Base-by-base conservation (phyloP, 2,329 filamentous ascomycete species). In the Alternaria sp. region DNA sequence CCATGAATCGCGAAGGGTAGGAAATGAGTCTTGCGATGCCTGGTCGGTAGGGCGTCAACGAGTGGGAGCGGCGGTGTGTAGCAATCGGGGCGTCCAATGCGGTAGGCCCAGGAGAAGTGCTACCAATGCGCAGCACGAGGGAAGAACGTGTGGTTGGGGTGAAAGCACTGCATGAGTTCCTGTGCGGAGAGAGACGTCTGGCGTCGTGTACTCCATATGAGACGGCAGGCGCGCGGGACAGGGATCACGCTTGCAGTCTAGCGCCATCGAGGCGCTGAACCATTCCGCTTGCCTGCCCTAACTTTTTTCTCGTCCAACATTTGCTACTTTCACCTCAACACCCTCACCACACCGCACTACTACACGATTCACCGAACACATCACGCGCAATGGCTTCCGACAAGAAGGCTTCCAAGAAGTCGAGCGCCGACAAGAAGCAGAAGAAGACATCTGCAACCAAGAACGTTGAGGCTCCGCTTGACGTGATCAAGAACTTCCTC, bases 401-500 rank as follows among this genome's bases (percentile, higher is more conserved):
- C 52, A 71, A 73, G 60, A 74, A 71, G 62, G 27, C 58, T 34
- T 14, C 45, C 1, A 63, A 65, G 27, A 57, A 62, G 58, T 45
- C 49, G 36, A 51, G 40, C 49, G 52, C 58, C 52, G 65, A 68
- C 54, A 66, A 72, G 51, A 74, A 72, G 62, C 60, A 58, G 45
- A 63, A 63, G 11, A 51, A 43, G 32, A 4, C 54, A 5, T 62
- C 57, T 36, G 52, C 61, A 16, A 55, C 59, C 10, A 49, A 54
- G 28, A 54, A 55, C 34, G 49, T 58, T 9, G 40, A 60, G 58
- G 66, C 56, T 27, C 59, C 68, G 30, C 61, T 80, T 55, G 71
- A 72, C 51, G 74, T 79, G 30, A 71, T 80, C 9, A 64, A 72
- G 62, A 50, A 62, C 34, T 81, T 80, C 64, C 68, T 80, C 51